Base-by-base conservation (phyloP, 805 yeast genomes). In the Tetrapisispora fleetii region DNA sequence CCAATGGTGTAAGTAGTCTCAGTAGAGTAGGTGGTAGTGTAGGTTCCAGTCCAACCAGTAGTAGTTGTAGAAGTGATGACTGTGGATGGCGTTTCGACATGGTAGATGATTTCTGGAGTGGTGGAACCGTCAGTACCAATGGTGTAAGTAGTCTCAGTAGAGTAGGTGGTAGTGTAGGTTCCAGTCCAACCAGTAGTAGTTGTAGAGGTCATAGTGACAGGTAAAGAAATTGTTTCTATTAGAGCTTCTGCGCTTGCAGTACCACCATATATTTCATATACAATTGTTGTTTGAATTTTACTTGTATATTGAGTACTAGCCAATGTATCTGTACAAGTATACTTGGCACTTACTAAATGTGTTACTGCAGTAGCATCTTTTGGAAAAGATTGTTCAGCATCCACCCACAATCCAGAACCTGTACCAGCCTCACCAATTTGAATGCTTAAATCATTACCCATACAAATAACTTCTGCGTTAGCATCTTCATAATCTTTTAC, bases 381-480 rank as follows among this genome's bases (percentile, higher is more conserved):
- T 6, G 54, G 50, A 19, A 63, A 43, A 10, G 50, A 28, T 54
- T 70, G 73, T 27, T 65, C 54, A 14, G 62, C 65, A 39, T 70
- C 64, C 17, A 67, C 50, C 58, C 62, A 62, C 5, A 69, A 39
- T 48, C 60, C 61, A 21, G 57, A 55, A 9, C 64, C 67, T 6
- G 63, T 53, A 13, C 60, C 53, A 9, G 62, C 44, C 38, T 56
- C 47, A 19, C 49, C 53, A 22, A 61, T 52, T 17, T 50, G 44
- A 16, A 63, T 48, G 35, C 50, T 36, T 3, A 67, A 42, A 9
- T 49, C 47, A 30, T 60, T 54, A 10, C 50, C 60, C 19, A 52
- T 47, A 53, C 72, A 68, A 4, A 49, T 10, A 14, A 51, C 52
- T 21, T 54, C 44, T 8, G 59, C 57, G 6, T 43, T 21, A 8